phyloP scores from a whole-genome alignment of 768 basidiomycete species.

The Sporobolomyces roseus region DNA sequence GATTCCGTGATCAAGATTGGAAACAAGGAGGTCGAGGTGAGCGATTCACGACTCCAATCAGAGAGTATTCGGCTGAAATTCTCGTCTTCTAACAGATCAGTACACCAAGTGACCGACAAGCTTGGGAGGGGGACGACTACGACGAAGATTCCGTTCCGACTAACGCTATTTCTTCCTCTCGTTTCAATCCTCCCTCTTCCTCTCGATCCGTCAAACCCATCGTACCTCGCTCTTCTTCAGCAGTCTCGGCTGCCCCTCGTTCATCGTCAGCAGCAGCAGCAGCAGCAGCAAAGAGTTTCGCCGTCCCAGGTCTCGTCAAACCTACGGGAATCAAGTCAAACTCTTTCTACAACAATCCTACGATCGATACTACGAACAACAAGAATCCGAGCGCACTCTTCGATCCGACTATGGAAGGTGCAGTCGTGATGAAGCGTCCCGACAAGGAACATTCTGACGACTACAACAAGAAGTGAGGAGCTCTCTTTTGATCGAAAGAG shows the following conservation, averaged over 20 bases:
- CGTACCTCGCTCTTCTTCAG: neutral
- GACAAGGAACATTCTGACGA: slow-evolving; percentile 62
- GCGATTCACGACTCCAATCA: neutral
- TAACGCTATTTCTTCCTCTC: slow-evolving; percentile 2
- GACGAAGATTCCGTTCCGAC: neutral
- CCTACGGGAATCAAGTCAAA: neutral
- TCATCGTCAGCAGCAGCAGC: too few relatives aligned
- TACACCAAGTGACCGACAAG: neutral
- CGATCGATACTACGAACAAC: neutral
- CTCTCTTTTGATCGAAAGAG: neutral
- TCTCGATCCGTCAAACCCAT: neutral
- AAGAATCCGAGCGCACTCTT: slow-evolving; percentile 51
- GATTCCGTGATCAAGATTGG: slow-evolving; percentile 45
- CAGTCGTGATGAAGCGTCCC: slow-evolving; percentile 80
- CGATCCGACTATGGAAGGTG: slow-evolving; percentile 69
- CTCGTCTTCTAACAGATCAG: neutral
- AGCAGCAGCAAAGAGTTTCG: slow-evolving; percentile 1
- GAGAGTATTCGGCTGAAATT: neutral
- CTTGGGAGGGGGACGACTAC: too few relatives aligned
- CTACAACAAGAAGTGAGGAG: slow-evolving; percentile 65
- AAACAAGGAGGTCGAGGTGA: slow-evolving; percentile 42
- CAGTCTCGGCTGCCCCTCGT: neutral
- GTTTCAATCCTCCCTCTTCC: neutral
- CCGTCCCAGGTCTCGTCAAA: neutral
- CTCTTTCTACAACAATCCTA: neutral